Evolutionary conservation across 1,139 yeast genomes (phyloP).

Genomic region (Zygoascus meyerae): DNA sequence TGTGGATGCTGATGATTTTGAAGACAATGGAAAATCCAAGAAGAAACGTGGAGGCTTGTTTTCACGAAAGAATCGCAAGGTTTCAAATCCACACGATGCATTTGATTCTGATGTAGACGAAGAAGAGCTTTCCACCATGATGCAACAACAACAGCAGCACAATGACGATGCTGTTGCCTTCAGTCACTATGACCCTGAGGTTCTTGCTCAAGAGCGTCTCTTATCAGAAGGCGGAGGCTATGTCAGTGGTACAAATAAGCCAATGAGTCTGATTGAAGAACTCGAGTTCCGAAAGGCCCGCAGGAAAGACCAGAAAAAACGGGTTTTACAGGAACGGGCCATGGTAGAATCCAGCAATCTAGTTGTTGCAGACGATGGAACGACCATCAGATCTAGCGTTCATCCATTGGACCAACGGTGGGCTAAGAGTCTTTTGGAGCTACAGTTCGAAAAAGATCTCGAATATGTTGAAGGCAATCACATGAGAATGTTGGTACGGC

Average conservation of each 20-base stretch:
- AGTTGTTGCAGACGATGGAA: constrained; percentile 8
- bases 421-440: constrained; percentile 28
- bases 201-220: constrained; percentile 14
- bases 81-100: constrained; percentile 8
- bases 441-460: constrained; percentile 30
- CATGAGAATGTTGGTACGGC: constrained; percentile 13
- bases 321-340: constrained; percentile 25
- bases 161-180: constrained; percentile 31
- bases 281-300: constrained; percentile 36
- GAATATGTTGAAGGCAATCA: constrained; percentile 30
- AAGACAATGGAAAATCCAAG: constrained; percentile 5
- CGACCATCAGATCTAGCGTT: constrained; percentile 16
- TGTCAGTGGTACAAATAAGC: constrained; percentile 18
- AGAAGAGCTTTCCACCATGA: constrained; percentile 9
- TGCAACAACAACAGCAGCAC: constrained; percentile 7
- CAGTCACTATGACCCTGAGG: constrained; percentile 27
- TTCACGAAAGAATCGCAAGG: constrained; percentile 1
- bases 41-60: constrained; percentile 10
- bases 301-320: constrained; percentile 25
- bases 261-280: constrained; percentile 34
- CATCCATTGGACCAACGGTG: constrained; percentile 31
- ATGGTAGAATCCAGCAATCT: constrained; percentile 18
- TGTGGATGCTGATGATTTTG: constrained; percentile 16
- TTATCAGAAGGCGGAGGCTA: constrained; percentile 5
- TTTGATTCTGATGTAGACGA: constrained; percentile 13